These are phyloP conservation scores for Urtica urens DNA, from an alignment of 306 rosid genomes.

Conservation along the genomic window DNA sequence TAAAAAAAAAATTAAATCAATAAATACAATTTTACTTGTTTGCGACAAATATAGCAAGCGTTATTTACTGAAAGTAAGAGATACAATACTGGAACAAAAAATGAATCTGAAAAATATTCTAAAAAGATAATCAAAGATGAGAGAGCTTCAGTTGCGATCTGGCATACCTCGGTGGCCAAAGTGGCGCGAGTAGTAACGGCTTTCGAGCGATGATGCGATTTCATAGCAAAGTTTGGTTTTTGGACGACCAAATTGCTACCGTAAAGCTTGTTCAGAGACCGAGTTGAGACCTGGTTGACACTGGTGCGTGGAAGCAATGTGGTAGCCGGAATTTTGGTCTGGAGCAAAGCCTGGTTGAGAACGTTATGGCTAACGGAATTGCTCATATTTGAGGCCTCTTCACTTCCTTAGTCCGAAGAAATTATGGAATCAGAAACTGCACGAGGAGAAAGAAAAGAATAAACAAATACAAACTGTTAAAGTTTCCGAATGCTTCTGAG, in stretches of 20 bases:
- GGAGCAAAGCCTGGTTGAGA: constrained; percentile 52
- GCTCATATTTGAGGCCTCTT: constrained; percentile 48
- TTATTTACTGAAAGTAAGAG: no score
- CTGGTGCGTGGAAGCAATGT: constrained; percentile 34
- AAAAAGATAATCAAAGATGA: background rate
- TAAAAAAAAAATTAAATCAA: constrained; percentile 10
- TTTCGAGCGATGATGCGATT: constrained; percentile 18
- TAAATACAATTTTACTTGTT: background rate
- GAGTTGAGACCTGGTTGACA: constrained; percentile 34
- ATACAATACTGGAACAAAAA: no score
- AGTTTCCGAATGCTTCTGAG: background rate
- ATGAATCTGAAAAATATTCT: background rate
- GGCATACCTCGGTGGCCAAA: constrained; percentile 25
- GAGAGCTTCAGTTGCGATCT: background rate
- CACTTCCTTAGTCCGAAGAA: constrained; percentile 31
- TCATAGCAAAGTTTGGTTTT: constrained; percentile 38
- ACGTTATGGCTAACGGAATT: constrained; percentile 44
- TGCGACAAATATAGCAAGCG: no score
- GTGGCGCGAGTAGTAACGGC: constrained; percentile 45
- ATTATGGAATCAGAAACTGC: constrained; percentile 15
- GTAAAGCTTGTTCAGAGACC: constrained; percentile 38
- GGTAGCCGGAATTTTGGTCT: constrained; percentile 40
- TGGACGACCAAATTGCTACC: constrained; percentile 36
- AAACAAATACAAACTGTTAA: background rate
- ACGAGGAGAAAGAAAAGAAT: constrained; percentile 1